A percentile compares a stretch with the other conserved stretches of the same genome.
These are phyloP conservation scores for Phlyctochytrium arcticum DNA, from an alignment of 192 early-diverging fungal species.

Conservation along the genomic window DNA sequence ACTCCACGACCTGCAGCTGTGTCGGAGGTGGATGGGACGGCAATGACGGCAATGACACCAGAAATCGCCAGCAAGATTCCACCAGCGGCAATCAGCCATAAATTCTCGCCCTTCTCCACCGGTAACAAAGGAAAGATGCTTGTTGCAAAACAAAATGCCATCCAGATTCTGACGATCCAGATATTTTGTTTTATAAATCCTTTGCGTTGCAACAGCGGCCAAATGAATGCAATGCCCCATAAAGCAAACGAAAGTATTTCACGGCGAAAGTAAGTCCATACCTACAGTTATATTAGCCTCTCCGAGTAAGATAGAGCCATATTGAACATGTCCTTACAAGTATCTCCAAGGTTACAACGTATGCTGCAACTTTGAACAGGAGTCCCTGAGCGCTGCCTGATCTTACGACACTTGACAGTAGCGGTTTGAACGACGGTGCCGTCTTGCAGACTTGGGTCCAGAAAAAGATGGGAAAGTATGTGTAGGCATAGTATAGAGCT, in stretches of 20 bases:
- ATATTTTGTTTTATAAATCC: constrained; percentile 42
- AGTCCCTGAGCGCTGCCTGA: no score
- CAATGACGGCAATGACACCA: no score
- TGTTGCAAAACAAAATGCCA: constrained; percentile 59
- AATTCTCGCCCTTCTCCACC: constrained; percentile 77
- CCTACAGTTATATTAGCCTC: constrained; percentile 37
- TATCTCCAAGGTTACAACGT: constrained; percentile 69
- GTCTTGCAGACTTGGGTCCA: constrained; percentile 52
- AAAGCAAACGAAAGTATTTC: constrained; percentile 62
- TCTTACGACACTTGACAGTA: constrained; percentile 2
- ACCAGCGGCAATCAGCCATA: neutral
- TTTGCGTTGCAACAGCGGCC: constrained; percentile 60
- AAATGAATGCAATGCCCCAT: constrained; percentile 54
- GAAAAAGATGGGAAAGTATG: constrained; percentile 80
- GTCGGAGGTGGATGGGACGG: no score
- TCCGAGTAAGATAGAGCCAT: no score
- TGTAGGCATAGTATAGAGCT: constrained; percentile 82
- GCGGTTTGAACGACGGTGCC: neutral
- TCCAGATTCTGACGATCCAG: constrained; percentile 61
- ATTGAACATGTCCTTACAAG: constrained; percentile 31
- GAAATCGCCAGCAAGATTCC: no score
- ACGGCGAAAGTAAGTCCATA: constrained; percentile 84
- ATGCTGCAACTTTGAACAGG: constrained; percentile 44
- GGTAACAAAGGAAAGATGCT: constrained; percentile 86
- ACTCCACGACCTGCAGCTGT: no score